These are phyloP conservation scores for Geotrichum klebahnii DNA, from an alignment of 1,139 yeast species.

Conservation along the genomic window DNA sequence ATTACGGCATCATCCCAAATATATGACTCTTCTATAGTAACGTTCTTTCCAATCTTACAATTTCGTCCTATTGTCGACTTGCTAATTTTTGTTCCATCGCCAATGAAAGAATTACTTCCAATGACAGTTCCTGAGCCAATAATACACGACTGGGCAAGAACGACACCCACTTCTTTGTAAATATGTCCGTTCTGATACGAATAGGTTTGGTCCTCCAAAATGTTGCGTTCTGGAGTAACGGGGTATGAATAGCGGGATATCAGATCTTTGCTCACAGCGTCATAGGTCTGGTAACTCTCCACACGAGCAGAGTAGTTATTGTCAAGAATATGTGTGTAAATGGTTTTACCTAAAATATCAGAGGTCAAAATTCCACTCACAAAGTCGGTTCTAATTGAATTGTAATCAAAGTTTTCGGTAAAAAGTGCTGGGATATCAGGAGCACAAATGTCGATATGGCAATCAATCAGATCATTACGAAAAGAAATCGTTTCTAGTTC, in stretches of 20 bases:
- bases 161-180: constrained; percentile 76
- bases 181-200: constrained; percentile 78
- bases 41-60: constrained; percentile 79
- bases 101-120: constrained; percentile 67
- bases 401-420: constrained; percentile 94
- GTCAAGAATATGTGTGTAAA: constrained; percentile 74
- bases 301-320: constrained; percentile 90
- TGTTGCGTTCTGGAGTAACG: constrained; percentile 78
- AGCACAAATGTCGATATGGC: constrained; percentile 92
- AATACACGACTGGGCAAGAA: constrained; percentile 87
- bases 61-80: constrained; percentile 80
- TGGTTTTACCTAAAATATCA: constrained; percentile 84
- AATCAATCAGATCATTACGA: constrained; percentile 90
- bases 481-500: constrained; percentile 72
- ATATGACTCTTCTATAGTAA: constrained; percentile 64
- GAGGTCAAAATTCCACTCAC: constrained; percentile 86
- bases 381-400: constrained; percentile 77
- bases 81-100: constrained; percentile 49
- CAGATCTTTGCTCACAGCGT: constrained; percentile 85
- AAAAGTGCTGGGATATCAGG: constrained; percentile 93
- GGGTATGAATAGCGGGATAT: constrained; percentile 93
- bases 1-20: constrained; percentile 80
- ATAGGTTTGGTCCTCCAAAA: constrained; percentile 66
- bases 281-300: constrained; percentile 88
- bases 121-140: constrained; percentile 73